Base-by-base conservation (phyloP, 2,329 filamentous ascomycete genomes). In the Ophiostoma tasmaniense region DNA sequence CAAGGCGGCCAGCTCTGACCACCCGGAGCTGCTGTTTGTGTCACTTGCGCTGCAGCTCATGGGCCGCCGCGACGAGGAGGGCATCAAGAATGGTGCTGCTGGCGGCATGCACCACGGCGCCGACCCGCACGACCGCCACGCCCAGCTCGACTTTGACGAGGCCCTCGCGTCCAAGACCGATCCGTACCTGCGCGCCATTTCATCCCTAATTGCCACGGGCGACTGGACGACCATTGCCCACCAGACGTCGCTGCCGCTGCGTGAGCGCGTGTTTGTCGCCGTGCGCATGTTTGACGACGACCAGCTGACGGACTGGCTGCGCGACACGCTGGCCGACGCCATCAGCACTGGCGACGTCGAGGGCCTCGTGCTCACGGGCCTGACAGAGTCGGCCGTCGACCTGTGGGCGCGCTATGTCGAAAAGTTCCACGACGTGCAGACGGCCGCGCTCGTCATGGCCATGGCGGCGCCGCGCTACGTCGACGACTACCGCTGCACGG, bases 111-210 rank as follows among this genome's bases (percentile, higher is more conserved):
- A 10, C 14, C 33, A 10, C 14, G 42, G 14, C 35, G 64, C 37
- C 28, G 30, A 30, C 66, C 13, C 39, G 14, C 59, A 65, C 11
- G 33, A 65, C 11, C 20, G 37, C n/a, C 64, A 65, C 8, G 35
- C n/a, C 3, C 64, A 42, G 35, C 35, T 45, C 35, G 64, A 65
- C 35, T 45, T 65, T 45, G 64, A 65, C 64, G 37, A 42, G 37
- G 64, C 64, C 10, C 64, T 65, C 33, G 66, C 66, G 42, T 67
- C 66, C 28, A 85, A 89, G 71, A 87, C 89, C 0, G 90, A 95
- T 74, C 89, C 91, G 0, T 94, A 93, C 75, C 84, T 95, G 30
- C 89, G 91, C 68, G 91, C 90, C 6, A 89, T 95, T 65, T 91
- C 92, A 30, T 88, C 89, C 2, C 88, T 91, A 73, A 90, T 95